Conservation (phyloP, 179 eudicot species). For the Silene noctiflora region DNA sequence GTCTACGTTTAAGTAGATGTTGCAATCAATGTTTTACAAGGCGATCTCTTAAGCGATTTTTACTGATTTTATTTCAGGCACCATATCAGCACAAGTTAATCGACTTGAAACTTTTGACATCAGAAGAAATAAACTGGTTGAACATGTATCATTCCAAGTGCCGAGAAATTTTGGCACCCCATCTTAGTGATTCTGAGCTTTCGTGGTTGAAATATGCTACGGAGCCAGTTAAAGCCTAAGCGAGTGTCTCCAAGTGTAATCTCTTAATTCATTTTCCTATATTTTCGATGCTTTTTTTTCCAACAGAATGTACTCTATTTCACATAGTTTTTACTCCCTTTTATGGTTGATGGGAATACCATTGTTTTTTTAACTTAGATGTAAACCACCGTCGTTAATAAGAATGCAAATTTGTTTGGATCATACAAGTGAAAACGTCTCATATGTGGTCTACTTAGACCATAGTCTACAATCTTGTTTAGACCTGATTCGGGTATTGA, state of each 20-base stretch:
- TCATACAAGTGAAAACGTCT: no score
- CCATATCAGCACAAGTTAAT: constrained; percentile 88
- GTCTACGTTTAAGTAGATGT: background rate
- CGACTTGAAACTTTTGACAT: constrained; percentile 50
- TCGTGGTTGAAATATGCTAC: constrained; percentile 80
- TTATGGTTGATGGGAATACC: background rate
- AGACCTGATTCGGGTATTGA: no score
- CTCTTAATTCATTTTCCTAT: background rate
- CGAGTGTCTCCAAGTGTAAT: background rate
- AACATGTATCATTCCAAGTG: constrained; percentile 69
- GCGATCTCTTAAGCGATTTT: background rate
- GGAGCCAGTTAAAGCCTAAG: constrained; percentile 48
- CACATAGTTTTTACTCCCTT: background rate
- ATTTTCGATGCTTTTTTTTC: background rate
- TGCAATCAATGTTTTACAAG: no score
- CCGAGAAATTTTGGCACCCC: constrained; percentile 60
- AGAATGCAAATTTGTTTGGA: no score
- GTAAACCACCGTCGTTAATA: background rate
- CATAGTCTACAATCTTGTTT: no score
- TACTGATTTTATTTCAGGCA: constrained; percentile 44
- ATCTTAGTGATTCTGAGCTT: constrained; percentile 55
- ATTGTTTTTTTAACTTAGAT: background rate
- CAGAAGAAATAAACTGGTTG: constrained; percentile 80
- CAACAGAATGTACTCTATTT: background rate
- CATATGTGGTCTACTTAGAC: no score